Evolutionary conservation across 2,329 filamentous ascomycete species (phyloP), one percentile per base, ranked within the genome.

Genomic region (Fusarium veterinarium): DNA sequence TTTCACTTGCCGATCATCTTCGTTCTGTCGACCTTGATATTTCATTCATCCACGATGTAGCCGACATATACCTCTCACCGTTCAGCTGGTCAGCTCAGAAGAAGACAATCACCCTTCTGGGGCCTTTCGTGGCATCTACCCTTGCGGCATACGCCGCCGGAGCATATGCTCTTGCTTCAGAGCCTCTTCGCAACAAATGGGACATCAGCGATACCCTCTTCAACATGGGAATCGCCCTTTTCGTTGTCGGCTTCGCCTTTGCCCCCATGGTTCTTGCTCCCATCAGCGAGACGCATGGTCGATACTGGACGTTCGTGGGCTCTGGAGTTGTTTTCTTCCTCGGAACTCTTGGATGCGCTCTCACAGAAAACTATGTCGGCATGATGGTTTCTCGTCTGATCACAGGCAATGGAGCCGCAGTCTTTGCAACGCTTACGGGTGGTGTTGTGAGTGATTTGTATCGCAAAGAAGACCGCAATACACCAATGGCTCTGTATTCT

Each of bases 401-500:
- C 56, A 84, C 87, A 1, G 91, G 91, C 2, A 87, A 89, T 30
- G 88, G 88, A 9, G 90, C 87, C 8, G 90, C 88, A 64, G 85
- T 85, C 20, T 80, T 77, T 38, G 69, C 75, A 1, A 77, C 76
- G 0, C 57, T 80, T 83, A 89, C 92, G 0, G 91, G 91, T 7
- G 91, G 91, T 1, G 90, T 93, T 1, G 87, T 93, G 8, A 88
- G 88, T 53, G 91, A 93, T 62, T 88, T 93, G 40, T 93, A 91
- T 71, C 86, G 89, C 51, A 84, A 89, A 0, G 80, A 89, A 63
- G 86, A 91, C 44, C 85, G 91, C 17, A 93, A 93, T 67, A 90
- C 89, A 0, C 90, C 91, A 0, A 93, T 93, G 91, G 87, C 90
- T 0, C 78, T 92, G 3, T 93, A 92, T 78, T 88, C 89, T 0